Conservation (phyloP, 2,329 filamentous ascomycete genomes). For the Aspergillus clavatus region DNA sequence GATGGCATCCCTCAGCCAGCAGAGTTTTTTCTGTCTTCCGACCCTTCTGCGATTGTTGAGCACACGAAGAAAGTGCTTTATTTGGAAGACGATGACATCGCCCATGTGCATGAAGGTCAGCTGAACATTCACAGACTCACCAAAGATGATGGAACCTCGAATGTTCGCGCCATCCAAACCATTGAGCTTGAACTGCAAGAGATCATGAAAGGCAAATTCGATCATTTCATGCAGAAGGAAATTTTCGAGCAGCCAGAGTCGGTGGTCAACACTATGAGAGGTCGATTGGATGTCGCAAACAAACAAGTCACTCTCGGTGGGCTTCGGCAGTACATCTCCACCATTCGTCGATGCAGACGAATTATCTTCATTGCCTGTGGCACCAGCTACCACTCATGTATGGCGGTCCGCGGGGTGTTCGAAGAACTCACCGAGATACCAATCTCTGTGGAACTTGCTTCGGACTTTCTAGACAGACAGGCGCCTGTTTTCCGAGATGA, state of each 20-base stretch:
- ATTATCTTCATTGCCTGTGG: constrained; percentile 99
- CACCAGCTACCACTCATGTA: constrained; percentile 98
- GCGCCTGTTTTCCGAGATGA: constrained; percentile 99
- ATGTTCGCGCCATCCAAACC: constrained; percentile 96
- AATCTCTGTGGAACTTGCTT: constrained; percentile 93
- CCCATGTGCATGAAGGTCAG: constrained; percentile 97
- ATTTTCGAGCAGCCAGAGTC: constrained; percentile 99
- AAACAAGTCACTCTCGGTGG: constrained; percentile 95
- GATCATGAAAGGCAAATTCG: constrained; percentile 99
- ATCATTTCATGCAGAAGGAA: constrained; percentile 99
- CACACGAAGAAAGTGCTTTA: constrained; percentile 99
- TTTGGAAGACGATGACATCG: constrained; percentile 98
- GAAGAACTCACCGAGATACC: constrained; percentile 98
- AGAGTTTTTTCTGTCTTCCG: constrained; percentile 98
- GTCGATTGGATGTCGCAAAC: constrained; percentile 88
- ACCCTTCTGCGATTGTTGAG: constrained; percentile 96
- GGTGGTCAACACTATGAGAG: constrained; percentile 99
- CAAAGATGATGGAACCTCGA: constrained; percentile 94
- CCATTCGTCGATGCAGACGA: constrained; percentile 91
- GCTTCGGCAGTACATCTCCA: constrained; percentile 90
- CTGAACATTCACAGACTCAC: constrained; percentile 98
- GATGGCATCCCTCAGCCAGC: constrained; percentile 97
- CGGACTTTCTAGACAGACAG: constrained; percentile 94
- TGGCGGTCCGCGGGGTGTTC: constrained; percentile 96
- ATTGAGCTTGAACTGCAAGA: constrained; percentile 98